A percentile compares a stretch with the other conserved stretches of the same genome.
Conservation (phyloP, 345 rosid species). For the Brassica incana region DNA sequence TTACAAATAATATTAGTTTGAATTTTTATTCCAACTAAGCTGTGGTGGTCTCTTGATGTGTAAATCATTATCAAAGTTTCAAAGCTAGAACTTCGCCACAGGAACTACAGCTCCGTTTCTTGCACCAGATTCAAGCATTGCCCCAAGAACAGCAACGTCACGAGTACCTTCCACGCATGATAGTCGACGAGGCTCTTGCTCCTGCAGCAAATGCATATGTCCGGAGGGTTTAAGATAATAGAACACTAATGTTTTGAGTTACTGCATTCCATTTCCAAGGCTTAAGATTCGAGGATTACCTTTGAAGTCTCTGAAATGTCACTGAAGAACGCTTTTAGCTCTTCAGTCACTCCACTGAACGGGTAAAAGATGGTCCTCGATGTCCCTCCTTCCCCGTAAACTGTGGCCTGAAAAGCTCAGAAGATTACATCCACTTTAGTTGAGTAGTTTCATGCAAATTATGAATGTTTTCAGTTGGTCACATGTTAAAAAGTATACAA, state of each 20-base stretch:
- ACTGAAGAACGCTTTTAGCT: conserved; percentile 67
- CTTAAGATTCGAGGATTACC: conserved; percentile 43
- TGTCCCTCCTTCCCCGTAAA: conserved; percentile 58
- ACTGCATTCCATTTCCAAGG: not conserved
- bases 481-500: conserved; percentile 6
- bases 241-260: not conserved
- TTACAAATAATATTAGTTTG: not conserved
- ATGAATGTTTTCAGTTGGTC: not conserved
- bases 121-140: conserved; percentile 88
- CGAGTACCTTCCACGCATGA: conserved; percentile 84
- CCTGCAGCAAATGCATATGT: no score
- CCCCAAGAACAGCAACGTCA: conserved; percentile 80
- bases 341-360: conserved; percentile 85
- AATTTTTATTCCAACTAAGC: conserved; percentile 20
- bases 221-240: no score
- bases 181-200: conserved; percentile 54
- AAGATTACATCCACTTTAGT: conserved; percentile 18
- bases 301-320: conserved; percentile 60
- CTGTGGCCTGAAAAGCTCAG: conserved; percentile 46
- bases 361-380: conserved; percentile 64
- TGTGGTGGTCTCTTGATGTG: not conserved
- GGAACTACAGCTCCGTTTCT: conserved; percentile 61
- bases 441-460: conserved; percentile 10
- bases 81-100: conserved; percentile 55
- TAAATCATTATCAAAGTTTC: not conserved